Evolutionary conservation across 2,329 filamentous ascomycete genomes (phyloP), one percentile per base, ranked within the genome.

Genomic region (Aspergillus melleus): DNA sequence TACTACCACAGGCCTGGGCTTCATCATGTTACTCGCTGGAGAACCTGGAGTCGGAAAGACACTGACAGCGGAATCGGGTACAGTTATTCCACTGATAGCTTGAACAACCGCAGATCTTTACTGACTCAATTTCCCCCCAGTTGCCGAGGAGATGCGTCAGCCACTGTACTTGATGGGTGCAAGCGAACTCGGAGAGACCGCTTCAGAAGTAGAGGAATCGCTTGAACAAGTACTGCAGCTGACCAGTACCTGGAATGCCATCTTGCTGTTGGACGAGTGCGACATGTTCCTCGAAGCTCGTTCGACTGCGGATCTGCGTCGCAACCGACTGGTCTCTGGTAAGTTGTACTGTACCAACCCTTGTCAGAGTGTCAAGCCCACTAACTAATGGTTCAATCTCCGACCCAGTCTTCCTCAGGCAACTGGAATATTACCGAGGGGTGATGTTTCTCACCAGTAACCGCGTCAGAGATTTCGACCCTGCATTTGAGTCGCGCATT

Each of bases 371-470:
- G 30, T 11, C 30, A 10, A 32, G 9, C 30, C 29, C 30, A 32
- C 6, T n/a, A n/a, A 22, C 30, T 32, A 32, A 32, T 11, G 30
- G 30, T 32, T 8, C 30, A 10, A 32, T 32, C 30, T 32, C 30
- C 30, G 30, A 16, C 8, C 36, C 14, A 44, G 14, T 16, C 11
- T 20, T 30, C 20, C 22, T 24, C 24, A 30, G 42, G 10, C 36
- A 54, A 11, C 49, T 39, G 36, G 36, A 39, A 26, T 46, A 47
- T 12, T 59, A 54, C 24, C 57, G 52, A 2, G 61, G 61, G 3
- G 54, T 63, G 6, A 24, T 83, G 47, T 82, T 82, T 71, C 72
- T 83, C 60, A 82, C 80, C 0, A 81, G 78, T 46, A 83, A 83
- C 66, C 78, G 79, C 32, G 72, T 78, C 36, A 70, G 73, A 44